phyloP scores from a whole-genome alignment of 179 eudicot species.

The Nepenthes alata region DNA sequence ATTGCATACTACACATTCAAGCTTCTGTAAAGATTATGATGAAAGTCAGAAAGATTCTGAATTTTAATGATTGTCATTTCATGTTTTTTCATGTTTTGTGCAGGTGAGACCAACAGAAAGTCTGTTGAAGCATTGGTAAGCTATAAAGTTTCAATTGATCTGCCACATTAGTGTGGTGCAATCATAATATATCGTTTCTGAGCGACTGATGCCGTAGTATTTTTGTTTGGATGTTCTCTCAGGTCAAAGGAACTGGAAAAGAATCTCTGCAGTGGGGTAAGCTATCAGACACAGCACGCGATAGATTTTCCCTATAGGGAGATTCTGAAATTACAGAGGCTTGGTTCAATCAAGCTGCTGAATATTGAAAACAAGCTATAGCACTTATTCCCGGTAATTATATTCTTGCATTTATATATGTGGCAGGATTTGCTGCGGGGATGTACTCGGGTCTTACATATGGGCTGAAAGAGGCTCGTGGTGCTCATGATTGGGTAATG shows the following conservation, averaged over 20 bases:
- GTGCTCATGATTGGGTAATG: constrained; percentile 64
- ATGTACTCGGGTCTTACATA: constrained; percentile 64
- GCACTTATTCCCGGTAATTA: neutral
- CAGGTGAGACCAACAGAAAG: constrained; percentile 69
- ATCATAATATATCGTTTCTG: too few relatives aligned
- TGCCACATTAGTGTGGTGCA: too few relatives aligned
- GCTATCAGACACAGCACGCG: neutral
- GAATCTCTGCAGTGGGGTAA: constrained; percentile 97
- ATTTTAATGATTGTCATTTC: neutral
- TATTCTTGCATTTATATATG: neutral
- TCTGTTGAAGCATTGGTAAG: constrained; percentile 84
- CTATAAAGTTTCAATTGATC: neutral
- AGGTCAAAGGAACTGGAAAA: constrained; percentile 78
- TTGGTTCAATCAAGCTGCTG: neutral
- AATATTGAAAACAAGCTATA: neutral
- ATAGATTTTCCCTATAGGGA: neutral
- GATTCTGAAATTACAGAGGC: too few relatives aligned
- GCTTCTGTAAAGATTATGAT: too few relatives aligned
- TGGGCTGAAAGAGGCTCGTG: constrained; percentile 69
- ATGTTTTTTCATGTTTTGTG: constrained; percentile 12
- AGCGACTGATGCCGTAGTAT: too few relatives aligned
- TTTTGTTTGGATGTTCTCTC: neutral
- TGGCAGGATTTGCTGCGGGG: constrained; percentile 75
- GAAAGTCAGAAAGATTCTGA: neutral
- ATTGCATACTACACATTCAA: too few relatives aligned